Percentiles rank a stretch among this genome's conserved stretches.
Conservation (phyloP, 2,329 filamentous ascomycete species). For the Tolypocladium endophyticum region DNA sequence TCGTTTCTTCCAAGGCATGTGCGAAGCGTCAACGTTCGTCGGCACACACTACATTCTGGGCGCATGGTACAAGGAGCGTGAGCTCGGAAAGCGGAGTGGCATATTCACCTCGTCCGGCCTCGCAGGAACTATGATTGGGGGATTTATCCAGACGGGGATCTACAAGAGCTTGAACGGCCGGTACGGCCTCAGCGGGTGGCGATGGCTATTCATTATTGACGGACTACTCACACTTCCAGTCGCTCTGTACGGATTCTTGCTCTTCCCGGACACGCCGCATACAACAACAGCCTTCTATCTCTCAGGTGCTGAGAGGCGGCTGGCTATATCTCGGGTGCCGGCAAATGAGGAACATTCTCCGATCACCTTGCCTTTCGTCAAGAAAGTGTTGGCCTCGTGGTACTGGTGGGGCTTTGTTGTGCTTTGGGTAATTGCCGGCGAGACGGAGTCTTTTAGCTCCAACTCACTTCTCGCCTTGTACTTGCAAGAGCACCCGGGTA, state of each 20-base stretch:
- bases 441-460: conserved; percentile 59
- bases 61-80: conserved; percentile 48
- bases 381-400: conserved; percentile 46
- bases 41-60: conserved; percentile 32
- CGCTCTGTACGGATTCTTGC: conserved; percentile 21
- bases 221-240: conserved; percentile 35
- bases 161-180: conserved; percentile 31
- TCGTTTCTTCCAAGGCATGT: conserved; percentile 27
- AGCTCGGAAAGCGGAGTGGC: conserved; percentile 52
- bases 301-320: conserved; percentile 31
- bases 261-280: conserved; percentile 31
- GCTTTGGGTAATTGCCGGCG: conserved; percentile 60
- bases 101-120: conserved; percentile 53
- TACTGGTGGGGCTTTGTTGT: conserved; percentile 57
- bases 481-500: conserved; percentile 35
- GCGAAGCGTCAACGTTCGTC: conserved; percentile 27
- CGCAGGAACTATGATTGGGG: conserved; percentile 40
- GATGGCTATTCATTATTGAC: conserved; percentile 63
- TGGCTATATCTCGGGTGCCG: conserved; percentile 32
- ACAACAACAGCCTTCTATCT: conserved; percentile 34
- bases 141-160: conserved; percentile 54
- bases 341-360: conserved; percentile 28
- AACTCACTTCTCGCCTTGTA: conserved; percentile 47
- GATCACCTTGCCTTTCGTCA: conserved; percentile 38
- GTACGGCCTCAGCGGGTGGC: conserved; percentile 51